Conservation (phyloP, 2,329 filamentous ascomycete genomes). For the Aspergillus fructus region DNA sequence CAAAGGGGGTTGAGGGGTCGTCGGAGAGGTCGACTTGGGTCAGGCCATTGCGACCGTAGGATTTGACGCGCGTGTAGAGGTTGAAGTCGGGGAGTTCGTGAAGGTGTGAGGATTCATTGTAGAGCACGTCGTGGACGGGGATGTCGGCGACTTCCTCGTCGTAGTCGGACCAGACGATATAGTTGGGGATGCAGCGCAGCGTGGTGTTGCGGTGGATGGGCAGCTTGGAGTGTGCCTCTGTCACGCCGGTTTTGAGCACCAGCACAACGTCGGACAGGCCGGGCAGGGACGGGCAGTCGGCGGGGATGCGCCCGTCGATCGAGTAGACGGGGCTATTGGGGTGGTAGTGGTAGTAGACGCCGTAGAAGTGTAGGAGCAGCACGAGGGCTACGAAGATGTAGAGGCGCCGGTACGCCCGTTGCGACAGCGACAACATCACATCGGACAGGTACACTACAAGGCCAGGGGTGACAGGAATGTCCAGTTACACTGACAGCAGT, state of each 20-base stretch:
- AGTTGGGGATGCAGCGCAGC: constrained; percentile 50
- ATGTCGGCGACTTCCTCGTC: constrained; percentile 52
- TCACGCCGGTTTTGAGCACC: constrained; percentile 60
- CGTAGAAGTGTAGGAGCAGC: neutral
- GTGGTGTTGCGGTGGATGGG: constrained; percentile 56
- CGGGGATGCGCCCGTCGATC: neutral
- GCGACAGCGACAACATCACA: neutral
- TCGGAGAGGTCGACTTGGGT: constrained; percentile 27
- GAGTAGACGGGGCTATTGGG: neutral
- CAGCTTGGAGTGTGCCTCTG: constrained; percentile 56
- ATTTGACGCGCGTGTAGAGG: constrained; percentile 49
- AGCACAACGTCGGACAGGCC: constrained; percentile 54
- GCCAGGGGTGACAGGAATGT: too few species aligned
- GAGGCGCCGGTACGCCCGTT: constrained; percentile 3
- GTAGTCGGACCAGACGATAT: constrained; percentile 60
- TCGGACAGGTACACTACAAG: neutral
- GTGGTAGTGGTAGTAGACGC: neutral
- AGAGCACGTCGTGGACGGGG: constrained; percentile 51
- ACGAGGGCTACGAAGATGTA: neutral
- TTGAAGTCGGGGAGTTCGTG: constrained; percentile 46
- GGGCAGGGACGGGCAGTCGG: constrained; percentile 31
- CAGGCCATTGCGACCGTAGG: constrained; percentile 42
- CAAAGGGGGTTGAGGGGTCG: constrained; percentile 32
- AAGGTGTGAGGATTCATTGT: constrained; percentile 41
- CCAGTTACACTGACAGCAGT: too few species aligned